Percentiles rank a stretch among this genome's conserved stretches.
These are phyloP conservation scores for Fonsecaea multimorphosa DNA, from an alignment of 2,329 filamentous ascomycete genomes.

Conservation along the genomic window DNA sequence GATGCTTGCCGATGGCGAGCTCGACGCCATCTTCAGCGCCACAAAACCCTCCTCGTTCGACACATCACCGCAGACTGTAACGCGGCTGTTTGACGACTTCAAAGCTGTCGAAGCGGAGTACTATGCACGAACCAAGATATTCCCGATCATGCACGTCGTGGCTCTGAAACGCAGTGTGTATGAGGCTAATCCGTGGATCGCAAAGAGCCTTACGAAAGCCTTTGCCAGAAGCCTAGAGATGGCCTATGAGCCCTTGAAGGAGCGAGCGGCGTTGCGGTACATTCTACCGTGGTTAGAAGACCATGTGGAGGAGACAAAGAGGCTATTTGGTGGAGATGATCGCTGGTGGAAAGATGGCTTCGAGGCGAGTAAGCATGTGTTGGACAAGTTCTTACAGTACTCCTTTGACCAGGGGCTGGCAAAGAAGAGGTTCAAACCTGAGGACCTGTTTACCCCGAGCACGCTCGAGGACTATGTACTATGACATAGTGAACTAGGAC, in stretches of 20 bases:
- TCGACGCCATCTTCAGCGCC: slow-evolving; percentile 39
- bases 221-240: slow-evolving; percentile 33
- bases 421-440: slow-evolving; percentile 27
- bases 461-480: slow-evolving; percentile 18
- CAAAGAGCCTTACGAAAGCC: slow-evolving; percentile 37
- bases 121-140: slow-evolving; percentile 34
- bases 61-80: slow-evolving; percentile 26
- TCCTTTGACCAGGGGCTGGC: slow-evolving; percentile 32
- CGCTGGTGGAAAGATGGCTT: slow-evolving; percentile 38
- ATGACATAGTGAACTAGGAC: no score
- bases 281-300: slow-evolving; percentile 39
- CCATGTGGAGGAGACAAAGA: slow-evolving; percentile 33
- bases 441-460: slow-evolving; percentile 29
- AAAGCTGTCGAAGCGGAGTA: slow-evolving; percentile 36
- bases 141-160: slow-evolving; percentile 39
- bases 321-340: slow-evolving; percentile 12
- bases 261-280: slow-evolving; percentile 34
- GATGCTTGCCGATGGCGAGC: slow-evolving; percentile 36
- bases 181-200: slow-evolving; percentile 37
- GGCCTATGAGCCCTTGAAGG: slow-evolving; percentile 33
- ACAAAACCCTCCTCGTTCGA: slow-evolving; percentile 31
- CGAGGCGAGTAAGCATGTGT: slow-evolving; percentile 35
- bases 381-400: slow-evolving; percentile 36
- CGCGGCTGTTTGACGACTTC: slow-evolving; percentile 34
- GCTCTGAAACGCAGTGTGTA: slow-evolving; percentile 35